Conservation (phyloP, 306 rosid species). For the Arachis stenosperma region DNA sequence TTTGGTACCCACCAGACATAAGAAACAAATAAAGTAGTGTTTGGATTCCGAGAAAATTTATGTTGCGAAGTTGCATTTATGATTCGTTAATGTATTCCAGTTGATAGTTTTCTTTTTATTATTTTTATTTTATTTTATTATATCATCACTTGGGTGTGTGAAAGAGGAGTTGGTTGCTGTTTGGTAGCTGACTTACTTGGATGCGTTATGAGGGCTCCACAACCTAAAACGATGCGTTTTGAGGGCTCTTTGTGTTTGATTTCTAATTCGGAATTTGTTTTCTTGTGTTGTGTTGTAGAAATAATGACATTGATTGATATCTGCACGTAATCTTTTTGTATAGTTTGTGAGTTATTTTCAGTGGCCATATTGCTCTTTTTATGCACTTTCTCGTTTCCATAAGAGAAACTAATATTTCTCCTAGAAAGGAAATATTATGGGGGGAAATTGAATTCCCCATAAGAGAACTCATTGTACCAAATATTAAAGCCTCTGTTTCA, state of each 20-base stretch:
- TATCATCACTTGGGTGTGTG: constrained; percentile 40
- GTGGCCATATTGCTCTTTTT: constrained; percentile 1
- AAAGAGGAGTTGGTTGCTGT: constrained; percentile 57
- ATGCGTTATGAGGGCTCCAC: constrained; percentile 42
- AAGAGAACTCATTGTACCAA: neutral
- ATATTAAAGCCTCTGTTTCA: neutral
- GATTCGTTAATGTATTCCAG: constrained; percentile 28
- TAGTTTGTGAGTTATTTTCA: neutral
- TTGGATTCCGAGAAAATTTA: constrained; percentile 55
- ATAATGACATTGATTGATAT: neutral
- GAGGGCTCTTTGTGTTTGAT: constrained; percentile 6
- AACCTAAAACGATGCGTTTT: constrained; percentile 27
- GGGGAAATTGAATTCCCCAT: neutral
- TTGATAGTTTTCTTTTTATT: neutral
- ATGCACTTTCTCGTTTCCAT: neutral
- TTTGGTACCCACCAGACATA: constrained; percentile 40
- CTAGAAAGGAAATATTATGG: neutral
- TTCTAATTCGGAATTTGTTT: constrained; percentile 27
- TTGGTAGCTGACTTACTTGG: constrained; percentile 49
- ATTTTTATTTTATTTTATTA: too few species aligned
- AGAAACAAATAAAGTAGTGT: constrained; percentile 47
- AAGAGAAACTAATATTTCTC: neutral
- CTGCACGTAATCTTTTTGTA: neutral
- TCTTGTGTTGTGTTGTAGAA: neutral
- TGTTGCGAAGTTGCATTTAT: constrained; percentile 34